These are phyloP conservation scores for Erysimum cheiri DNA, from an alignment of 441 rosid species.

Conservation along the genomic window DNA sequence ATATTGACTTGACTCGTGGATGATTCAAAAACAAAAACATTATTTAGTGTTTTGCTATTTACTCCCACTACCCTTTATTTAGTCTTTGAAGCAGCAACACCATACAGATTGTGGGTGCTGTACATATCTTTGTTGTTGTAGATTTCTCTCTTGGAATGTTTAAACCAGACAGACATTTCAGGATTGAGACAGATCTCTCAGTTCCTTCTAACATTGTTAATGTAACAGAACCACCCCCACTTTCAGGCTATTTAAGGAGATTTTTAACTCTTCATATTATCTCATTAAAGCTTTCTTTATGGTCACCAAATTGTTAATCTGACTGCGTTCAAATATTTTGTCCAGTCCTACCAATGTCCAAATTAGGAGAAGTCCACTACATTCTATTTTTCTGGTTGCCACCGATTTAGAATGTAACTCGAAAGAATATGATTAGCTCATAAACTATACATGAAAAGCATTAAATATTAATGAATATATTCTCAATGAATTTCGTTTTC, in stretches of 20 bases:
- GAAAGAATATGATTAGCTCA: not conserved
- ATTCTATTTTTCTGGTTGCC: no score
- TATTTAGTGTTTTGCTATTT: constrained; percentile 27
- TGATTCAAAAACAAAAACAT: constrained; percentile 43
- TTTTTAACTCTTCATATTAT: not conserved
- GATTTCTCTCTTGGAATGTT: constrained; percentile 36
- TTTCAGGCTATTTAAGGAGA: constrained; percentile 29
- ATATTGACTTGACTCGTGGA: constrained; percentile 88
- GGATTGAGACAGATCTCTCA: constrained; percentile 23
- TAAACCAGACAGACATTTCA: constrained; percentile 23
- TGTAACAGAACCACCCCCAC: constrained; percentile 22
- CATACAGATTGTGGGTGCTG: constrained; percentile 60
- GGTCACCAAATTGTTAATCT: no score
- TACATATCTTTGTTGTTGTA: constrained; percentile 85
- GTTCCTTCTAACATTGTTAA: constrained; percentile 35
- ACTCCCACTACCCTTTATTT: constrained; percentile 18
- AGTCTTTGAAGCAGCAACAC: constrained; percentile 45
- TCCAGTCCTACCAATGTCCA: no score
- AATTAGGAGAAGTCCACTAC: no score
- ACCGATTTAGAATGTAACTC: no score
- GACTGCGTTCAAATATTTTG: no score
- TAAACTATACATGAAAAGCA: constrained; percentile 18
- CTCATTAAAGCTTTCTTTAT: no score
- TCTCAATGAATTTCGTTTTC: constrained; percentile 28
- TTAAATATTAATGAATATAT: constrained; percentile 20